phyloP scores from a whole-genome alignment of 2,329 filamentous ascomycete species.

The Exophiala spinifera region DNA sequence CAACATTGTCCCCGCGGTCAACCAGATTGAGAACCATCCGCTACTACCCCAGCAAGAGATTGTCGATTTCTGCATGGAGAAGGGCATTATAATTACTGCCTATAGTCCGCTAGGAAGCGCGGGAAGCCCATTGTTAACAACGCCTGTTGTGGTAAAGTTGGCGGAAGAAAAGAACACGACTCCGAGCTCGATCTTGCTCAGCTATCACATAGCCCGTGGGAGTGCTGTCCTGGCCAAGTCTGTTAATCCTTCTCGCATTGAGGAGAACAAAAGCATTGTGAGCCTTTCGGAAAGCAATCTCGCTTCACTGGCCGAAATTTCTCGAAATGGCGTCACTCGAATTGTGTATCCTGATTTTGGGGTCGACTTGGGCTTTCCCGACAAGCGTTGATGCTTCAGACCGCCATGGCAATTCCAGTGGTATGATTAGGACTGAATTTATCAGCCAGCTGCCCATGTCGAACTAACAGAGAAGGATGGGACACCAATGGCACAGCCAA shows the following conservation, averaged over 20 bases:
- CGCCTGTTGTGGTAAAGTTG: constrained; percentile 42
- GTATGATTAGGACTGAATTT: too few relatives aligned
- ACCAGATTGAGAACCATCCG: constrained; percentile 54
- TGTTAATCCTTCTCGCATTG: constrained; percentile 42
- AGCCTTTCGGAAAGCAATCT: constrained; percentile 40
- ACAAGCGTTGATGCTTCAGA: constrained; percentile 24
- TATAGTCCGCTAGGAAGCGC: constrained; percentile 56
- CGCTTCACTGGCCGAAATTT: constrained; percentile 30
- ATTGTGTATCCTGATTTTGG: constrained; percentile 25
- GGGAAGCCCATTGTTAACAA: constrained; percentile 42
- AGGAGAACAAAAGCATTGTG: constrained; percentile 44
- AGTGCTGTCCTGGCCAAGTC: constrained; percentile 36
- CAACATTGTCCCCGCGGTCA: constrained; percentile 47
- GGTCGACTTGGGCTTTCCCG: constrained; percentile 26
- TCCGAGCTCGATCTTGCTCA: constrained; percentile 41
- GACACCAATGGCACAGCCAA: too few relatives aligned
- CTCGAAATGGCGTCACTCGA: constrained; percentile 21
- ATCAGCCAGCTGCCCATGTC: too few relatives aligned
- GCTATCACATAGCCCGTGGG: constrained; percentile 38
- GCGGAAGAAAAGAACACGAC: constrained; percentile 40
- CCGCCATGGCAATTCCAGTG: too few relatives aligned
- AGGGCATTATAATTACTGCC: constrained; percentile 53
- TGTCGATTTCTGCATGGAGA: constrained; percentile 47
- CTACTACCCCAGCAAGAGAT: constrained; percentile 53
- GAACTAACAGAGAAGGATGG: too few relatives aligned